These are phyloP conservation scores for Pilasporangium apinafurcum DNA, from an alignment of 352 stramenopile genomes.

Conservation along the genomic window DNA sequence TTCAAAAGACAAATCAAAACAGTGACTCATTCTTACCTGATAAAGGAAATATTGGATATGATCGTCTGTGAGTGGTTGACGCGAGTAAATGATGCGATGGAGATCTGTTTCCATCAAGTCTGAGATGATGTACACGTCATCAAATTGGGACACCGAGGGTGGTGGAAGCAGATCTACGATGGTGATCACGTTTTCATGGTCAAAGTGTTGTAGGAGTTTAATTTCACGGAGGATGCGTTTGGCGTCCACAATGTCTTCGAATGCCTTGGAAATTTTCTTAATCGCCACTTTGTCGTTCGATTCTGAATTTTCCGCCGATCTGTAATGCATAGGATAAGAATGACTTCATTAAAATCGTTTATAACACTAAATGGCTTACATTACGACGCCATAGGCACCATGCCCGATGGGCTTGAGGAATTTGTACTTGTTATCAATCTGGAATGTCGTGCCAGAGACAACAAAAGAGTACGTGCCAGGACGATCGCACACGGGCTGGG, in stretches of 20 bases:
- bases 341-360: no score
- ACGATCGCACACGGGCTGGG: slow-evolving; percentile 13
- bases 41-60: slow-evolving; percentile 94
- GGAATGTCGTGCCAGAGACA: slow-evolving; percentile 85
- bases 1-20: not conserved
- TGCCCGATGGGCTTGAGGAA: slow-evolving; percentile 94
- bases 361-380: slow-evolving; percentile 46
- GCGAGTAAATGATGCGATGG: slow-evolving; percentile 97
- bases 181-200: slow-evolving; percentile 94
- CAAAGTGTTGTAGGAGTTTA: slow-evolving; percentile 91
- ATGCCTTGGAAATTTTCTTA: slow-evolving; percentile 88
- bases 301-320: slow-evolving; percentile 76
- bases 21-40: slow-evolving; percentile 31
- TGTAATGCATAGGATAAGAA: slow-evolving; percentile 12
- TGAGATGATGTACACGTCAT: slow-evolving; percentile 97
- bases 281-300: slow-evolving; percentile 83
- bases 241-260: slow-evolving; percentile 98
- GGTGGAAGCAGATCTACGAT: slow-evolving; percentile 95
- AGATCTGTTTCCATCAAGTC: slow-evolving; percentile 99
- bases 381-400: slow-evolving; percentile 92
- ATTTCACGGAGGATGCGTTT: slow-evolving; percentile 99
- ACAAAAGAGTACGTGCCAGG: slow-evolving; percentile 73
- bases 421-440: slow-evolving; percentile 93
- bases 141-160: slow-evolving; percentile 89
- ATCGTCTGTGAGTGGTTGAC: slow-evolving; percentile 88